These are phyloP conservation scores for Pleomassaria siparia DNA, from an alignment of 2,329 filamentous ascomycete species.

Conservation along the genomic window DNA sequence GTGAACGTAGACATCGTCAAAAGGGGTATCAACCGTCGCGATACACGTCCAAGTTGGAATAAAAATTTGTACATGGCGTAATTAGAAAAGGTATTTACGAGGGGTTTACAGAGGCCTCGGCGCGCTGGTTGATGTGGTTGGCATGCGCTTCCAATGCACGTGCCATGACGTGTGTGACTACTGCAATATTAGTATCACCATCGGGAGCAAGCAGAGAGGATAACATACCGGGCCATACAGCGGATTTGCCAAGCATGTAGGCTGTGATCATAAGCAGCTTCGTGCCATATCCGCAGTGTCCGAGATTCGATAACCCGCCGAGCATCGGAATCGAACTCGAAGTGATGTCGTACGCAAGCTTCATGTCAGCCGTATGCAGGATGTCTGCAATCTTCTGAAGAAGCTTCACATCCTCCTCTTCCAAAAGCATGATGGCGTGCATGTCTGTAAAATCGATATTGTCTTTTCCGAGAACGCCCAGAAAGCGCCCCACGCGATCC, in stretches of 20 bases:
- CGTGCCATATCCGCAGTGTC: constrained; percentile 71
- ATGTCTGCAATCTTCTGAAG: constrained; percentile 81
- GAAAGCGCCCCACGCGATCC: constrained; percentile 85
- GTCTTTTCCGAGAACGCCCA: constrained; percentile 84
- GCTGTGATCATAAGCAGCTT: constrained; percentile 84
- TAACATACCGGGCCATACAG: constrained; percentile 84
- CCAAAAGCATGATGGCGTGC: constrained; percentile 84
- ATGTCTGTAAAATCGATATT: constrained; percentile 77
- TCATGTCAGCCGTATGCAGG: constrained; percentile 73
- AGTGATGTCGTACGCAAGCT: constrained; percentile 64
- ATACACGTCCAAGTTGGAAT: constrained; percentile 4
- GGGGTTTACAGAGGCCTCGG: constrained; percentile 49
- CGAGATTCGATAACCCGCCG: constrained; percentile 59
- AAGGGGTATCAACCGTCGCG: constrained; percentile 18
- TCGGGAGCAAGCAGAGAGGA: not conserved
- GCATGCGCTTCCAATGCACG: constrained; percentile 66
- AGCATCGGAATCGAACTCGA: constrained; percentile 53
- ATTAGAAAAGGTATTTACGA: constrained; percentile 27
- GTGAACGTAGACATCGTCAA: constrained; percentile 15
- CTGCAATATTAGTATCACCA: constrained; percentile 23
- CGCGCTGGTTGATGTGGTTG: constrained; percentile 62
- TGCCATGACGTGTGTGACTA: constrained; percentile 70
- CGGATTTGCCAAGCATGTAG: constrained; percentile 82
- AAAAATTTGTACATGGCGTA: constrained; percentile 22
- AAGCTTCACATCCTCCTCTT: constrained; percentile 87